phyloP scores from a whole-genome alignment of 1,284 basidiomycete species.

The Testicularia cyperi region DNA sequence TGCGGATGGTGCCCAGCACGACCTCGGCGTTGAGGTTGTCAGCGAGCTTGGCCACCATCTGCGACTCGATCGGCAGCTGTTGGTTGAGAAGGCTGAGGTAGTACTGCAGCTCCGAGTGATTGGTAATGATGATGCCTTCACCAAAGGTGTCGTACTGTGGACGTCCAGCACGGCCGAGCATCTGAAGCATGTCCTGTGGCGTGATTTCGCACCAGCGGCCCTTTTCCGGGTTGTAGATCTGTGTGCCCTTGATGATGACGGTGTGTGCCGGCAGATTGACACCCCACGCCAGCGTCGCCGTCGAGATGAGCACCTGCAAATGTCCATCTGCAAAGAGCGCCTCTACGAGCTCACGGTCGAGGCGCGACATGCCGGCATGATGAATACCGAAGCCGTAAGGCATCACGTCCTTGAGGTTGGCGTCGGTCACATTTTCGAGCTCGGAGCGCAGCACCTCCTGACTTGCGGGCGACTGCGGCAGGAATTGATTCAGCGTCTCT shows the following conservation, averaged over 20 bases:
- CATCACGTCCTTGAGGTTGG: slow-evolving; percentile 81
- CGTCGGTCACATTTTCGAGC: slow-evolving; percentile 78
- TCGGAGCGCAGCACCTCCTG: slow-evolving; percentile 65
- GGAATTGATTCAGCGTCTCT: slow-evolving; percentile 91
- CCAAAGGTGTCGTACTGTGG: slow-evolving; percentile 97
- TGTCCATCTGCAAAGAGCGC: slow-evolving; percentile 91
- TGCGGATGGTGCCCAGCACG: slow-evolving; percentile 90
- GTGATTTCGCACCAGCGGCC: slow-evolving; percentile 96
- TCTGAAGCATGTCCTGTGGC: slow-evolving; percentile 94
- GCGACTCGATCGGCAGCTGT: slow-evolving; percentile 81
- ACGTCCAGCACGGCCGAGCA: slow-evolving; percentile 96
- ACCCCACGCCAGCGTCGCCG: slow-evolving; percentile 98
- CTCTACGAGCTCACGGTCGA: slow-evolving; percentile 88
- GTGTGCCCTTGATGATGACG: slow-evolving; percentile 98
- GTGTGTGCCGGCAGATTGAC: slow-evolving; percentile 97
- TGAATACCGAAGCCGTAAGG: slow-evolving; percentile 98
- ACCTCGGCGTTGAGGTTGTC: slow-evolving; percentile 98
- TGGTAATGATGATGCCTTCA: slow-evolving; percentile 98
- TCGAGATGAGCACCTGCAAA: slow-evolving; percentile 92
- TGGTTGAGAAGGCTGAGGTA: slow-evolving; percentile 65
- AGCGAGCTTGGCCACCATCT: slow-evolving; percentile 86
- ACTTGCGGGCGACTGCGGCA: slow-evolving; percentile 61
- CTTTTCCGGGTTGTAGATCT: slow-evolving; percentile 98
- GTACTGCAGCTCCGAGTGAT: slow-evolving; percentile 94
- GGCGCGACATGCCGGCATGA: slow-evolving; percentile 97